Conservation (phyloP, 306 rosid species). For the Vicia sativa region DNA sequence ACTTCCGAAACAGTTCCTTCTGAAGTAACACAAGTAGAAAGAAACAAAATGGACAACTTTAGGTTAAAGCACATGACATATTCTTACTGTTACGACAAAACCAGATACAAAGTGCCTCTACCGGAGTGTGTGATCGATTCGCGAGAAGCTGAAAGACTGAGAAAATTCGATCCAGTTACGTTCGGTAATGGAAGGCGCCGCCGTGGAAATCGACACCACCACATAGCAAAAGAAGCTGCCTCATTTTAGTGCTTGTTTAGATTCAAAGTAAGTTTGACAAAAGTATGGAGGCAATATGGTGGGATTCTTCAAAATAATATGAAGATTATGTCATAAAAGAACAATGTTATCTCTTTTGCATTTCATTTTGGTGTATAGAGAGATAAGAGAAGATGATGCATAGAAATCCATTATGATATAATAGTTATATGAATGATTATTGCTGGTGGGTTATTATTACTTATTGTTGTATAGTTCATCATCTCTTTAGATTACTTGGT, state of each 20-base stretch:
- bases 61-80: slow-evolving; percentile 90
- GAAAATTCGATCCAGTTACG: slow-evolving; percentile 71
- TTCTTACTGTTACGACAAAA: slow-evolving; percentile 82
- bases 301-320: background rate
- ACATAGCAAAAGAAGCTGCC: slow-evolving; percentile 41
- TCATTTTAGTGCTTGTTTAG: slow-evolving; percentile 38
- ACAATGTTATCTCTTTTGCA: slow-evolving; percentile 28
- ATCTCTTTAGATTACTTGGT: slow-evolving; percentile 40
- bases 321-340: slow-evolving; percentile 26
- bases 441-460: slow-evolving; percentile 30
- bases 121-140: slow-evolving; percentile 75
- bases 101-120: slow-evolving; percentile 67
- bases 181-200: slow-evolving; percentile 68
- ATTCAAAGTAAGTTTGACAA: background rate
- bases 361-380: slow-evolving; percentile 51
- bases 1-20: slow-evolving; percentile 52
- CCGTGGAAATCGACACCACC: slow-evolving; percentile 62
- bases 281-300: background rate
- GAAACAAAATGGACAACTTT: slow-evolving; percentile 62
- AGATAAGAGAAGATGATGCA: slow-evolving; percentile 31
- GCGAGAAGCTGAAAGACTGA: slow-evolving; percentile 71
- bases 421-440: slow-evolving; percentile 44
- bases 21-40: slow-evolving; percentile 50
- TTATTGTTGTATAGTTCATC: slow-evolving; percentile 60
- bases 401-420: slow-evolving; percentile 44